A percentile compares a stretch with the other conserved stretches of the same genome.
These are phyloP conservation scores for Zygoascus sp. DNA, from an alignment of 1,139 yeast genomes.

Conservation along the genomic window DNA sequence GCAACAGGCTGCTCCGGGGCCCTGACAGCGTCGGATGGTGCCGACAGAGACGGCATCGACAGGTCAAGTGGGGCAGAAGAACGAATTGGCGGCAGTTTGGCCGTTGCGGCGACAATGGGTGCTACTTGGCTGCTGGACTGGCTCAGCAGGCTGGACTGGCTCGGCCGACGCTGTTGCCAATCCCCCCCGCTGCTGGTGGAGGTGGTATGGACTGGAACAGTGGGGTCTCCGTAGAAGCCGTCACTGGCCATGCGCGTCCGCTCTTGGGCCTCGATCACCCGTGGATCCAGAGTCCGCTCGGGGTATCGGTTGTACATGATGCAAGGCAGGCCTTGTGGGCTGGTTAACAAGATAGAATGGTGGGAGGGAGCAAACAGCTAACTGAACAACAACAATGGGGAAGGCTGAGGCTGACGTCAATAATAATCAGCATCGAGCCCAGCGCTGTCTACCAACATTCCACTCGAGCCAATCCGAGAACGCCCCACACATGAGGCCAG, in stretches of 20 bases:
- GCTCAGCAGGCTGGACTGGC: too few species aligned
- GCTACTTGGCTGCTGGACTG: neutral
- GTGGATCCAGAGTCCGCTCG: conserved; percentile 12
- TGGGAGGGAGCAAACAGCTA: conserved; percentile 5
- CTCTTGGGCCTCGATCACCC: conserved; percentile 9
- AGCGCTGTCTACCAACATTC: too few species aligned
- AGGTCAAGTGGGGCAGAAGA: too few species aligned
- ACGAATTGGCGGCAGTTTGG: neutral
- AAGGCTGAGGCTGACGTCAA: conserved; percentile 5
- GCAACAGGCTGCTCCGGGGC: too few species aligned
- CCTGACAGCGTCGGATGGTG: too few species aligned
- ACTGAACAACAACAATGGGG: neutral
- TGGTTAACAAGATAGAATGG: neutral
- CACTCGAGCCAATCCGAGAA: neutral
- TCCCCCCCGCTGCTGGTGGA: too few species aligned
- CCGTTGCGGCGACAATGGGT: conserved; percentile 1
- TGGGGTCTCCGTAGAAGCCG: conserved; percentile 10
- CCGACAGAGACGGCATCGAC: too few species aligned
- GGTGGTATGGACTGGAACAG: too few species aligned
- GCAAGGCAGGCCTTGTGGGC: too few species aligned
- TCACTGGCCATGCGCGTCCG: conserved; percentile 5
- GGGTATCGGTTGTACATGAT: conserved; percentile 11
- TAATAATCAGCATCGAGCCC: too few species aligned
- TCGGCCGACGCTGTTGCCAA: neutral
- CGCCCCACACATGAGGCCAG: too few species aligned